Base-by-base conservation (phyloP, 192 early-diverging fungal species). In the Fimicolochytrium jonesii region DNA sequence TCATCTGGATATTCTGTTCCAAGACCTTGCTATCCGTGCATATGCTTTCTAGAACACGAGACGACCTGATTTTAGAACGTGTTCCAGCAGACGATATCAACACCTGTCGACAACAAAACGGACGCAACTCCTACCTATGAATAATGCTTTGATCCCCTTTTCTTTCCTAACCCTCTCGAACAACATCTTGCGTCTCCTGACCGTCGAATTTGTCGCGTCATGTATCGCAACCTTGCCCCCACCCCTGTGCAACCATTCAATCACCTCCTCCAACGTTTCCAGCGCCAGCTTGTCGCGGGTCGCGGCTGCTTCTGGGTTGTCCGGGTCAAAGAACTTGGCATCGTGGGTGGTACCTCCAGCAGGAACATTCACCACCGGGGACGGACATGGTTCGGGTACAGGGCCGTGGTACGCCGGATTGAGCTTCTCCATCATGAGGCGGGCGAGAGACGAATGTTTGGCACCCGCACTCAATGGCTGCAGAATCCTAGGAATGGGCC, bases 201-300 rank as follows among this genome's bases (percentile, higher is more conserved):
- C 69, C 0, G 91, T 96, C 39, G 94, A 94, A 69, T 98, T 98
- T 15, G 96, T 98, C 1, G 96, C 96, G 70, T 98, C 96, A 59
- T 76, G 80, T 37, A 77, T 75, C 50, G 90, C 95, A 26, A 96
- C 90, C 52, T 92, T 90, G 9, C 90, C 91, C 22, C 70, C 73
- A 56, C 88, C 91, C 9, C 75, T 70, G 50, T 90, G 86, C 37
- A 98, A 73, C 96, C 96, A 98, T 3, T 80, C 63, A 64, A 98
- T 83, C 3, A 92, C 71, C 61, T 98, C 94, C 29, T 96, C 94
- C 52, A 98, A 73, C 4, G 89, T 91, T 23, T 95, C 93, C 61
- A 95, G 72, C 5, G 94, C 95, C 0, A 98, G 63, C 39, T 90
- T 80, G 64, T 98, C 94, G 53, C 96, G 85, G 22, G 91, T 66